Conservation (phyloP, 768 basidiomycete species). For the Mycena metata region DNA sequence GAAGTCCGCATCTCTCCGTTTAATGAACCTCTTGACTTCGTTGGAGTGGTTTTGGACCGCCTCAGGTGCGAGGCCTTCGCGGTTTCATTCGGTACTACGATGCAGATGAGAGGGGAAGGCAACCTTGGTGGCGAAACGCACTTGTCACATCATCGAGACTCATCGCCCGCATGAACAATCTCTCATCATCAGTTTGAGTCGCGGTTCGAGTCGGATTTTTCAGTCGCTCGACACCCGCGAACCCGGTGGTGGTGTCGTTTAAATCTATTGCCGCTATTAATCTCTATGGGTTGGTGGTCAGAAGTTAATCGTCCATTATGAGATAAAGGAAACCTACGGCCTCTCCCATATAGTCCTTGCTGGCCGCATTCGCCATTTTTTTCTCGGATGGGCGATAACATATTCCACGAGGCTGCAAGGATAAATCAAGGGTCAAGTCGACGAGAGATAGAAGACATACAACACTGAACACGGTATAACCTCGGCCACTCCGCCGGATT, state of each 20-base stretch:
- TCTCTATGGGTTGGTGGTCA: slow-evolving; percentile 60
- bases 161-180: neutral
- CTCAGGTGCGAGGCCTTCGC: no score
- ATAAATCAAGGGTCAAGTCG: slow-evolving; percentile 3
- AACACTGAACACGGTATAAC: slow-evolving; percentile 95
- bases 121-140: neutral
- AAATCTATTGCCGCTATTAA: slow-evolving; percentile 86
- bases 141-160: neutral
- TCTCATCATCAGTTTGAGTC: neutral
- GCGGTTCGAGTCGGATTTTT: no score
- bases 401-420: slow-evolving; percentile 80
- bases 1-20: no score
- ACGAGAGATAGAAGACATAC: slow-evolving; percentile 60
- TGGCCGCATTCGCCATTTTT: slow-evolving; percentile 88
- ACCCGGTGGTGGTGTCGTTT: slow-evolving; percentile 82
- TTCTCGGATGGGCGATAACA: slow-evolving; percentile 90
- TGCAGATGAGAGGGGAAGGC: no score
- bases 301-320: neutral
- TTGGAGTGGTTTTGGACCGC: no score
- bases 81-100: no score
- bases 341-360: slow-evolving; percentile 92
- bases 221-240: slow-evolving; percentile 77
- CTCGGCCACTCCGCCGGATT: slow-evolving; percentile 81
- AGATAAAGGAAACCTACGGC: slow-evolving; percentile 63
- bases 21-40: no score